Base-by-base conservation (phyloP, 2,329 filamentous ascomycete species). In the Lachnellula suecica region DNA sequence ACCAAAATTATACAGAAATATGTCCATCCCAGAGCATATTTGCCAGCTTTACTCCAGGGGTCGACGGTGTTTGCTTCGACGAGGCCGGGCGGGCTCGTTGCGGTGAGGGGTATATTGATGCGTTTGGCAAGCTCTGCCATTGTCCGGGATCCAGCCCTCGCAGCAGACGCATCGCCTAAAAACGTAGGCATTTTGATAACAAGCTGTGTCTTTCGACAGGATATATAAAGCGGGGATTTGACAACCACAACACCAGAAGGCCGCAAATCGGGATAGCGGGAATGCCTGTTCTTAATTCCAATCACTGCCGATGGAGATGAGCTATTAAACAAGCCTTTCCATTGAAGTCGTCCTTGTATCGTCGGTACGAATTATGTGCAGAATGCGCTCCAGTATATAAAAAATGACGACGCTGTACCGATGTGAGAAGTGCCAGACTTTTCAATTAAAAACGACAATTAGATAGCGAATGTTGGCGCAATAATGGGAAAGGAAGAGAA, bases 1-100 rank as follows among this genome's bases (percentile, higher is more conserved):
- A 92, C 78, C 54, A 97, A 70, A 46, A 85, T 83, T 44, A 95
- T 70, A 47, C 88, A 85, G 65, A 96, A 95, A 71, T 95, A 96
- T 13, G 93, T 90, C 84, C 91, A 96, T 52, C 87, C 90, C 47
- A 90, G 73, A 2, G 81, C 91, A 72, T 97, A 96, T 74, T 96
- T 95, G 41, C 87, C 89, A 20, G 91, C 85, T 65, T 90, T 74
- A 23, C 70, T 79, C 87, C 89, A 97, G 22, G 92, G 90, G 68
- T 97, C 92, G 52, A 85, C 73, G 1, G 78, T 81, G 57, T 83
- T 70, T 19, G 83, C 83, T 68, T 86, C 79, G 40, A 85, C 71
- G 27, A 86, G 72, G 13, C 83, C 83, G 1, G 83, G 74, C 1
- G 82, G 81, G 56, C 82, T 85, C 25, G 77, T 79, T 2, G 82